Conservation (phyloP, 192 early-diverging fungal species). For the Glomus cerebriforme region DNA sequence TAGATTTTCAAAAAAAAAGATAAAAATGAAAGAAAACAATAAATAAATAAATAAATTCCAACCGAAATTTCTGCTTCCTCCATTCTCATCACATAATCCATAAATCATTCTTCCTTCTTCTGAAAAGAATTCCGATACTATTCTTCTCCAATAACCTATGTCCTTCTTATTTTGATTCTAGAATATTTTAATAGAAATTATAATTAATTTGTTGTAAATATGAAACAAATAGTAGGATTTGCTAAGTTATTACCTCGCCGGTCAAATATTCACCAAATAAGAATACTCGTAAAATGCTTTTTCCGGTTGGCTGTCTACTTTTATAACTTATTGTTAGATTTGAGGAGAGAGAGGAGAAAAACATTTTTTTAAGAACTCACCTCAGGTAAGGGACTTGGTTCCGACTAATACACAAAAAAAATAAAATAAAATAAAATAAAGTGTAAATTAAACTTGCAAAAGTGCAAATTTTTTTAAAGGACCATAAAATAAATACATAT, state of each 20-base stretch:
- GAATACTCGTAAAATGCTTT: background rate
- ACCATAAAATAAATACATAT: background rate
- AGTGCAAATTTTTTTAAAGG: background rate
- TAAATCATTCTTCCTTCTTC: slow-evolving; percentile 4
- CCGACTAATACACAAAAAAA: background rate
- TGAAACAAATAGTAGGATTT: background rate
- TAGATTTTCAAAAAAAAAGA: background rate
- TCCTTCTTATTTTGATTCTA: background rate
- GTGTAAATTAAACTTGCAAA: background rate
- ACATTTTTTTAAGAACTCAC: background rate
- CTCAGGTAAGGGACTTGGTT: background rate
- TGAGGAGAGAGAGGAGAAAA: background rate
- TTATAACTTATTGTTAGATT: background rate
- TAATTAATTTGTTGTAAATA: background rate
- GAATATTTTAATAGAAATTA: background rate
- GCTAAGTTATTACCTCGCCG: background rate
- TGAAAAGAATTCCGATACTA: slow-evolving; percentile 11
- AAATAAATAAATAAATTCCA: background rate
- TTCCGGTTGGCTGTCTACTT: background rate
- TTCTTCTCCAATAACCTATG: background rate
- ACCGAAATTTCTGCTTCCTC: background rate
- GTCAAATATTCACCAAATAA: background rate
- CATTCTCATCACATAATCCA: background rate
- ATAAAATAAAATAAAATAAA: background rate
- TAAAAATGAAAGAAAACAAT: background rate